Evolutionary conservation across 768 basidiomycete genomes (phyloP).

Genomic region (Daedalea quercina): DNA sequence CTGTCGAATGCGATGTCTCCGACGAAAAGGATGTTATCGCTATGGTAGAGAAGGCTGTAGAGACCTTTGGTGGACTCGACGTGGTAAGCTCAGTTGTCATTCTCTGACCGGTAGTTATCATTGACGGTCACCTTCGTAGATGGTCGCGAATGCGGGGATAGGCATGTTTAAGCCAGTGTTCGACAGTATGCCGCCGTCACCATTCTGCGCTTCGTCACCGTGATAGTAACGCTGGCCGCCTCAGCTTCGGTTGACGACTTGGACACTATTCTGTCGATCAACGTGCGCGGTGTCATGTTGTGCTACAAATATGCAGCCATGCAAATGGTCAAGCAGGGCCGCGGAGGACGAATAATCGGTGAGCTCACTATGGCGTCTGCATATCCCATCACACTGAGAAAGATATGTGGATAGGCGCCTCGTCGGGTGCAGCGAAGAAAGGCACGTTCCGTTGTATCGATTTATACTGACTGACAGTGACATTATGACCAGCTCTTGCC

Average conservation of each 20-base stretch:
- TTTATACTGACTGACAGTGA: background rate
- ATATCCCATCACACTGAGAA: background rate
- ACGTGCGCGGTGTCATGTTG: constrained; percentile 27
- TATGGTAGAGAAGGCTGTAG: constrained; percentile 26
- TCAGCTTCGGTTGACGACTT: constrained; percentile 9
- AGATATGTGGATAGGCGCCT: constrained; percentile 8
- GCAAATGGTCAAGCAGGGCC: constrained; percentile 35
- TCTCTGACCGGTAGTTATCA: too few relatives aligned
- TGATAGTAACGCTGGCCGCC: background rate
- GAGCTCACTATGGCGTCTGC: background rate
- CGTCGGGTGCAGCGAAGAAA: constrained; percentile 10
- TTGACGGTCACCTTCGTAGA: constrained; percentile 6
- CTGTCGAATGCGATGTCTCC: constrained; percentile 33
- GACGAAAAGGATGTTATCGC: constrained; percentile 33
- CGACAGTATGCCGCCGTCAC: constrained; percentile 3
- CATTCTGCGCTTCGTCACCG: background rate
- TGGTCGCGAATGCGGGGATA: constrained; percentile 24
- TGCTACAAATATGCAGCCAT: constrained; percentile 33
- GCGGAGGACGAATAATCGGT: constrained; percentile 34
- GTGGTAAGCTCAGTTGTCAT: constrained; percentile 25
- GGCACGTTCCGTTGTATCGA: constrained; percentile 2
- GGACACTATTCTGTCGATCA: constrained; percentile 21
- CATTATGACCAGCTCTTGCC: background rate
- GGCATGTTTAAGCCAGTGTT: constrained; percentile 5
- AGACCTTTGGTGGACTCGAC: constrained; percentile 36